A percentile compares a stretch with the other conserved stretches of the same genome.
phyloP scores from a whole-genome alignment of 768 basidiomycete genomes.

The Psilocybe sp. region DNA sequence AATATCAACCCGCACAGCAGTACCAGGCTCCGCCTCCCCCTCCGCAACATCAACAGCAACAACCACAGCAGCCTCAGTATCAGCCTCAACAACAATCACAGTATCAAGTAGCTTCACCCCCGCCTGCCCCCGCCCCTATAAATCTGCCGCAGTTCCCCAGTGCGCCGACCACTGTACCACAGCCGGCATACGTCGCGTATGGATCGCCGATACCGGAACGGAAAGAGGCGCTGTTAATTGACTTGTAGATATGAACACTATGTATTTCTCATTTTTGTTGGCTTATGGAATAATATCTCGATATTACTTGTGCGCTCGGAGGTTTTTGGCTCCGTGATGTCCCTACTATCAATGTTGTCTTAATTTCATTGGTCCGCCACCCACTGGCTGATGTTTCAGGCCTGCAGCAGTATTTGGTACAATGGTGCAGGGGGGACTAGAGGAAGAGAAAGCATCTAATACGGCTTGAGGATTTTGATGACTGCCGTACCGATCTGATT shows the following conservation, averaged over 20 bases:
- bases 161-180: conserved; percentile 59
- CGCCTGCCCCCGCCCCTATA: conserved; percentile 24
- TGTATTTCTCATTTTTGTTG: too few relatives aligned
- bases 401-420: too few relatives aligned
- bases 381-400: too few relatives aligned
- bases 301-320: too few relatives aligned
- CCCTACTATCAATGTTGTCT: too few relatives aligned
- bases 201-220: conserved; percentile 53
- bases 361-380: too few relatives aligned
- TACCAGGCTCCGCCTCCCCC: conserved; percentile 22
- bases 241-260: conserved; percentile 27
- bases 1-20: conserved; percentile 17
- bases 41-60: conserved; percentile 24
- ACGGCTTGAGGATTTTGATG: too few relatives aligned
- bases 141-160: conserved; percentile 60
- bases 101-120: conserved; percentile 22
- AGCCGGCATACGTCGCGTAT: conserved; percentile 46
- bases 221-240: conserved; percentile 60
- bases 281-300: too few relatives aligned
- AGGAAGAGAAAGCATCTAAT: too few relatives aligned
- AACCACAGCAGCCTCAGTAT: conserved; percentile 16
- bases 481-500: too few relatives aligned
- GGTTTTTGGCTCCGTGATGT: too few relatives aligned
- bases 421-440: too few relatives aligned
- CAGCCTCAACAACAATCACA: conserved; percentile 27